phyloP scores from a whole-genome alignment of 495 filamentous ascomycete genomes.

The Terfezia boudieri region DNA sequence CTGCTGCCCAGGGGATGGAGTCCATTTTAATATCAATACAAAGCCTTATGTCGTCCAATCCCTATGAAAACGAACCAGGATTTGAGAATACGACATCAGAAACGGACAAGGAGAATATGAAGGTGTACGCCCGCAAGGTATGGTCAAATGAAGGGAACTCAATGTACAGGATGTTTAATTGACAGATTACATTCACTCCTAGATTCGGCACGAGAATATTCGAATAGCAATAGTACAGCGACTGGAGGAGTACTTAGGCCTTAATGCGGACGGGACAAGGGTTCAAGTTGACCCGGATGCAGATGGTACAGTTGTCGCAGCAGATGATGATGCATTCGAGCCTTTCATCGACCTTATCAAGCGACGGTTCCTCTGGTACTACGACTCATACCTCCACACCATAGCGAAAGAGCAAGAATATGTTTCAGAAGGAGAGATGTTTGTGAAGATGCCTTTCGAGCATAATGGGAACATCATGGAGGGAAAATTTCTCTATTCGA shows the following conservation, averaged over 20 bases:
- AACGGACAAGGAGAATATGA: constrained; percentile 49
- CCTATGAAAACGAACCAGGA: constrained; percentile 90
- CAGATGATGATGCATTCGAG: constrained; percentile 29
- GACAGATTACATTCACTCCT: background rate
- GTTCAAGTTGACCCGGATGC: constrained; percentile 28
- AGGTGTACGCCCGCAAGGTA: constrained; percentile 73
- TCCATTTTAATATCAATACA: constrained; percentile 91
- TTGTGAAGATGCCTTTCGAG: constrained; percentile 73
- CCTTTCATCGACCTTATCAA: constrained; percentile 83
- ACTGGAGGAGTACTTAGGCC: constrained; percentile 54
- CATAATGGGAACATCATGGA: constrained; percentile 57
- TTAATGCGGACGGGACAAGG: constrained; percentile 30
- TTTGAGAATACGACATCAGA: constrained; percentile 51
- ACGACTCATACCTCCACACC: constrained; percentile 54
- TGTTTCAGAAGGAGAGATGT: constrained; percentile 35
- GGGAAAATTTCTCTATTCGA: constrained; percentile 63
- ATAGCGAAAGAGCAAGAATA: constrained; percentile 40
- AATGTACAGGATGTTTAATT: background rate
- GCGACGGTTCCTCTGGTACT: constrained; percentile 87
- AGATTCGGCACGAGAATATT: constrained; percentile 85
- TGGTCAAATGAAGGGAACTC: background rate
- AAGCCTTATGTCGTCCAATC: constrained; percentile 80
- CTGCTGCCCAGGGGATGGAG: constrained; percentile 81
- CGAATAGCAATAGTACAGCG: constrained; percentile 69
- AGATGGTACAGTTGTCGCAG: constrained; percentile 25